Percentiles rank a stretch among this genome's conserved stretches.
Evolutionary conservation across 2,329 filamentous ascomycete species (phyloP).

Genomic region (Talaromyces sp.): DNA sequence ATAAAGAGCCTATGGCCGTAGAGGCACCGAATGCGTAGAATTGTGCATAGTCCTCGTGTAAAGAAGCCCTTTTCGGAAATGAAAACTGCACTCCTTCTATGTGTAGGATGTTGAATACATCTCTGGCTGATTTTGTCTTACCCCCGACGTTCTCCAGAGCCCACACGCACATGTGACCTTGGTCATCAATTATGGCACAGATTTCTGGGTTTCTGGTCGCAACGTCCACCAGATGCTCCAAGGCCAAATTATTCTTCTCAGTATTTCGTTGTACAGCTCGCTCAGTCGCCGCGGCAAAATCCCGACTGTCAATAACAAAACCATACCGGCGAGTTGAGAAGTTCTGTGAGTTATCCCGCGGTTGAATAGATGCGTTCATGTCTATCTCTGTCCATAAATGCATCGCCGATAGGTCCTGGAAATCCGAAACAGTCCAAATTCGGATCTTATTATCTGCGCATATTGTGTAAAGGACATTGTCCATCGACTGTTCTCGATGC

Average conservation of each 20-base stretch:
- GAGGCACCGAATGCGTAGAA: constrained; percentile 67
- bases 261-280: constrained; percentile 62
- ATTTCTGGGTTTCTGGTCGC: constrained; percentile 83
- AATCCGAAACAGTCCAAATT: constrained; percentile 76
- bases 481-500: constrained; percentile 69
- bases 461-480: constrained; percentile 86
- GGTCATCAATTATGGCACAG: constrained; percentile 76
- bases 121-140: constrained; percentile 59
- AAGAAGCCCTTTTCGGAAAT: constrained; percentile 28
- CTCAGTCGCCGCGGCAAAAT: constrained; percentile 74
- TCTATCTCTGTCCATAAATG: constrained; percentile 78
- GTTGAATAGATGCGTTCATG: constrained; percentile 64
- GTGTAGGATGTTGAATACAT: constrained; percentile 82
- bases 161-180: constrained; percentile 85
- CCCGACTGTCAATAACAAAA: constrained; percentile 75
- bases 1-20: constrained; percentile 58
- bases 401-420: constrained; percentile 64
- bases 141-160: constrained; percentile 80
- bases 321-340: constrained; percentile 56
- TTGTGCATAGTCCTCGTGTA: constrained; percentile 56
- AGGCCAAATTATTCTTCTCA: constrained; percentile 61
- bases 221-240: constrained; percentile 80
- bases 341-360: constrained; percentile 40
- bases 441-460: constrained; percentile 75
- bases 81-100: constrained; percentile 55